These are phyloP conservation scores for Nannizziopsis arthrosporioides DNA, from an alignment of 2,329 filamentous ascomycete genomes.

Conservation along the genomic window DNA sequence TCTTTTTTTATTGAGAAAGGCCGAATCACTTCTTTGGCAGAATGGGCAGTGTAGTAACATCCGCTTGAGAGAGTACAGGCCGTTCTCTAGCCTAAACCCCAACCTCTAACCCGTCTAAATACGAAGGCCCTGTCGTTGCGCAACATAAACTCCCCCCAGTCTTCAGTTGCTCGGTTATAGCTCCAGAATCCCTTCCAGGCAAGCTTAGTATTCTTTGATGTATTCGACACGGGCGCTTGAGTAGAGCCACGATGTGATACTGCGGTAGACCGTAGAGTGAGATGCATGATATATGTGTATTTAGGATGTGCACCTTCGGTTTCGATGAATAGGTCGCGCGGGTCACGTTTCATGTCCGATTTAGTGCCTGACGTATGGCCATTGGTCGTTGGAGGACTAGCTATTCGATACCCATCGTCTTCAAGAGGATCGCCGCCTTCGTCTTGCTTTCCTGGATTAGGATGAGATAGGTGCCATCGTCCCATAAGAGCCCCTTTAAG, in stretches of 20 bases:
- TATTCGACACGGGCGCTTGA: conserved; percentile 21
- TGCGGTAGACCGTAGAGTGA: conserved; percentile 52
- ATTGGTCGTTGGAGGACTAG: conserved; percentile 15
- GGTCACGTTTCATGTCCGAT: conserved; percentile 19
- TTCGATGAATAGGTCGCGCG: conserved; percentile 62
- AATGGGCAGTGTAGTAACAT: too few relatives aligned
- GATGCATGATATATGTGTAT: conserved; percentile 75
- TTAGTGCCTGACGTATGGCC: background rate
- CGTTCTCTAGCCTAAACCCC: conserved; percentile 30
- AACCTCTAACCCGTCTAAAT: conserved; percentile 52
- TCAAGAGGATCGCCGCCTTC: conserved; percentile 13
- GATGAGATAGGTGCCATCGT: conserved; percentile 52
- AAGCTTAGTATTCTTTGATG: conserved; percentile 70
- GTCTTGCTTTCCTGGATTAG: conserved; percentile 1
- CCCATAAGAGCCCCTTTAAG: conserved; percentile 59
- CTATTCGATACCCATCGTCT: conserved; percentile 19
- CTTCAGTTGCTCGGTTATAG: conserved; percentile 79
- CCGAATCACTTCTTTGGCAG: too few relatives aligned
- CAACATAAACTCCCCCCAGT: conserved; percentile 70
- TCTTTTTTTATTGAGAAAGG: too few relatives aligned
- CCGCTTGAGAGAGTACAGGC: background rate
- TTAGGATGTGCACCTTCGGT: conserved; percentile 68
- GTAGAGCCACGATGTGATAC: conserved; percentile 32
- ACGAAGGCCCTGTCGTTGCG: conserved; percentile 52
- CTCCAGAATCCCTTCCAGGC: conserved; percentile 83